Evolutionary conservation across 352 stramenopile species (phyloP).

Genomic region (Phytophthora pseudosyringae): DNA sequence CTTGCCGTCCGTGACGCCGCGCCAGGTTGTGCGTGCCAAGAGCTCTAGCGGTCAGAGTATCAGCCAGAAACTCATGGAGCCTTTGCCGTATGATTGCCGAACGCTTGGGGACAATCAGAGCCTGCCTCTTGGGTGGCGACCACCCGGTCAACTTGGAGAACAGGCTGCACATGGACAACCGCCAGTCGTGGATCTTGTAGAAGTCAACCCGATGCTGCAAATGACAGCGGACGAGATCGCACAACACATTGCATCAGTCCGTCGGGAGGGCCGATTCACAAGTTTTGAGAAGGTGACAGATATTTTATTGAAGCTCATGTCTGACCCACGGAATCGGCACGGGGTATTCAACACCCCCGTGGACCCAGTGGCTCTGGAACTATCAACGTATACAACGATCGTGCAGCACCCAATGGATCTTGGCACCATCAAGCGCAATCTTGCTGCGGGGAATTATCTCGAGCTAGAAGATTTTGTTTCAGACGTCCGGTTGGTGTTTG

Average conservation of each 20-base stretch:
- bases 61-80: conserved; percentile 45
- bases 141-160: conserved; percentile 4
- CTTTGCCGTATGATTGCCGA: conserved; percentile 38
- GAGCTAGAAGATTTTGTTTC: conserved; percentile 79
- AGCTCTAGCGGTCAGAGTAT: conserved; percentile 35
- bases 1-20: conserved; percentile 33
- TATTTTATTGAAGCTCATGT: conserved; percentile 80
- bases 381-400: conserved; percentile 76
- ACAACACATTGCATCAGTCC: conserved; percentile 73
- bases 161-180: conserved; percentile 3
- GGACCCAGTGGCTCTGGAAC: conserved; percentile 66
- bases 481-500: conserved; percentile 89
- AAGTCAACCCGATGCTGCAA: conserved; percentile 60
- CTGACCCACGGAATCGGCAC: conserved; percentile 69
- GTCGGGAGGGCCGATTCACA: conserved; percentile 61
- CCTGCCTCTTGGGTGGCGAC: conserved; percentile 51
- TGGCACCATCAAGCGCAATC: conserved; percentile 83
- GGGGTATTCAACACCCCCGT: conserved; percentile 82
- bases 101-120: conserved; percentile 62
- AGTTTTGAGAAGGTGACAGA: conserved; percentile 71
- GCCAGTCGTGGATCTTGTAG: conserved; percentile 13
- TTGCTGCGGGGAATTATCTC: conserved; percentile 86
- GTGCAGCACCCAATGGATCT: conserved; percentile 93
- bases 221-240: conserved; percentile 68
- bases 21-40: conserved; percentile 40